Percentiles rank a stretch among this genome's conserved stretches.
Evolutionary conservation across 257 asterid species (phyloP).

Genomic region (Nicotiana undulata): DNA sequence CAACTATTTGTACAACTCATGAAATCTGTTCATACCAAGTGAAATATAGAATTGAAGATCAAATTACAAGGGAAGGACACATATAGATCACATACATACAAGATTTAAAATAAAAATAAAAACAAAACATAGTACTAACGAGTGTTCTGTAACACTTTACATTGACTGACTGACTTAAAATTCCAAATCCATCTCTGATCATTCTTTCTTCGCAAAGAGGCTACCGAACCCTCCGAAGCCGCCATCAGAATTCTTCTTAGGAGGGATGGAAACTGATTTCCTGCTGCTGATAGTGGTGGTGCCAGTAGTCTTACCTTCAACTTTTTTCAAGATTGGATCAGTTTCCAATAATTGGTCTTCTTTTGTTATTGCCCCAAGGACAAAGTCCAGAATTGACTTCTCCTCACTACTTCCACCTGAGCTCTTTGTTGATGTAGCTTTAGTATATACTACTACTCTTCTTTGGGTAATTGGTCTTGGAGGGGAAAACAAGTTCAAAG

Average conservation of each 20-base stretch:
- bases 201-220: conserved; percentile 52
- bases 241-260: conserved; percentile 24
- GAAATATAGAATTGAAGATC: not conserved
- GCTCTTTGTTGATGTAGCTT: conserved; percentile 57
- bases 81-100: no score
- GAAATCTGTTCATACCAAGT: not conserved
- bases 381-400: conserved; percentile 56
- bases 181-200: not conserved
- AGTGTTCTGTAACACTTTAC: not conserved
- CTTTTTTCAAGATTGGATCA: conserved; percentile 73
- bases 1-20: no score
- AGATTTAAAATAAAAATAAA: no score
- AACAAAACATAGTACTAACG: not conserved
- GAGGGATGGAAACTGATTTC: conserved; percentile 31
- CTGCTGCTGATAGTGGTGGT: conserved; percentile 23
- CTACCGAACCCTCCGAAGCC: conserved; percentile 52
- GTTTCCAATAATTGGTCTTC: conserved; percentile 81
- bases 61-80: not conserved
- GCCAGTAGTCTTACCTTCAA: conserved; percentile 39
- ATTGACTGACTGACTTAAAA: not conserved
- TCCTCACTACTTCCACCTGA: conserved; percentile 48
- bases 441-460: conserved; percentile 31
- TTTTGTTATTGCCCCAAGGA: conserved; percentile 47
- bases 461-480: conserved; percentile 46
- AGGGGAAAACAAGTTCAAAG: conserved; percentile 54